phyloP scores from a whole-genome alignment of 768 basidiomycete genomes.

The Xerocomus brunneocitrinus region DNA sequence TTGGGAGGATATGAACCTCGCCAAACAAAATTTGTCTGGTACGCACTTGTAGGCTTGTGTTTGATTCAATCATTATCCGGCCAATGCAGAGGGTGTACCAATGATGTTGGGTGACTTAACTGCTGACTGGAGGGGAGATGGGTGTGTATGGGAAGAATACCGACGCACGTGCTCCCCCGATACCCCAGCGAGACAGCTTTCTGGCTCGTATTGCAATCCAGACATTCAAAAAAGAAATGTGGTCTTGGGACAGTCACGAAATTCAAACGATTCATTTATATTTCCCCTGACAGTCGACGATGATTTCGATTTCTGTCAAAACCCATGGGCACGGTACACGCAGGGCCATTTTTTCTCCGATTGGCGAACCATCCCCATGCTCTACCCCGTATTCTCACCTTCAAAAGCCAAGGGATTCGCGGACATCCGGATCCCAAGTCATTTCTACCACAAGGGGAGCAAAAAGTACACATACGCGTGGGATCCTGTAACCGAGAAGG shows the following conservation, averaged over 20 bases:
- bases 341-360: conserved; percentile 98
- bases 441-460: conserved; percentile 89
- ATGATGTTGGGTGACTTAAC: conserved; percentile 58
- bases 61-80: neutral
- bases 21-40: conserved; percentile 37
- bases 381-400: conserved; percentile 93
- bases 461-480: conserved; percentile 85
- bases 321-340: conserved; percentile 79
- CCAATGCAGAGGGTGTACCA: conserved; percentile 40
- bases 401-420: conserved; percentile 80
- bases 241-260: conserved; percentile 21
- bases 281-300: conserved; percentile 39
- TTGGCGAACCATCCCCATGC: conserved; percentile 79
- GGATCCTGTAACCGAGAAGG: conserved; percentile 72
- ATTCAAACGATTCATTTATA: conserved; percentile 50
- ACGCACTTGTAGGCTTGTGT: conserved; percentile 1
- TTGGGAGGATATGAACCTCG: conserved; percentile 83
- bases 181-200: conserved; percentile 77
- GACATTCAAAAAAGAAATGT: conserved; percentile 28
- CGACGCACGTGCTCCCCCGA: conserved; percentile 84
- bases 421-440: conserved; percentile 92
- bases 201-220: conserved; percentile 63
- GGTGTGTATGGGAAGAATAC: conserved; percentile 92
- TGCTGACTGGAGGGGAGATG: conserved; percentile 81
- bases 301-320: conserved; percentile 67